Base-by-base conservation (phyloP, 176 grass and related monocot species). In the Luzula sylvatica region DNA sequence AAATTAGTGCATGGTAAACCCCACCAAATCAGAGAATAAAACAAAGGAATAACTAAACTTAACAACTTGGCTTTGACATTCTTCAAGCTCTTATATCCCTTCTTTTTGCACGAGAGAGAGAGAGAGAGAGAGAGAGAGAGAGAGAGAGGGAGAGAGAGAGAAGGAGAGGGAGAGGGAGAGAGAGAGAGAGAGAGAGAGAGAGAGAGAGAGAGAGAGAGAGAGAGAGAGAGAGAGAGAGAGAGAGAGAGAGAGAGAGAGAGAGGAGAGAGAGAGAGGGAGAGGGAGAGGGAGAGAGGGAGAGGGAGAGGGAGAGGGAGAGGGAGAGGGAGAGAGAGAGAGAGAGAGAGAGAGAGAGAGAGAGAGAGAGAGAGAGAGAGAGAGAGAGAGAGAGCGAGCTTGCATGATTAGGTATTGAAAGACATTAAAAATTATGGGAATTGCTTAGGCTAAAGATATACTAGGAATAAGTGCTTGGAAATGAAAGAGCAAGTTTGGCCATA, bases 381-480 rank as follows among this genome's bases (percentile, higher is more conserved):
- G 57, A 46, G 32, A 15, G n/a, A 60, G 46, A 3, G 19, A 56
- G 35, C 44, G 17, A 12, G 26, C 66, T 30, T 51, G n/a, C 50
- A 68, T 65, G 27, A 69, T 70, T 46, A 73, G 61, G 62, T 67
- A 51, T 26, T 50, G 49, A 46, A 26, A 11, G 65, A 45, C 18
- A 72, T 59, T n/a, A n/a, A 75, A 61, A 32, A 42, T 56, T 23
- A 52, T 71, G 0, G 19, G 23, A 30, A 25, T 61, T 11, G 46
- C 44, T 61, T 55, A 49, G 52, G 57, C 55, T 56, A 71, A 84
- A 78, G 78, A 41, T 47, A 70, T 83, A 50, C 86, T 84, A 90
- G 80, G 86, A 90, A 84, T 90, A 90, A 73, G 75, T 84, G 80
- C 71, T 83, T 68, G 75, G 65, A 72, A 68, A 52, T 28, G 77